Conservation (phyloP, 805 yeast species). For the Wickerhamiella shivajii region DNA sequence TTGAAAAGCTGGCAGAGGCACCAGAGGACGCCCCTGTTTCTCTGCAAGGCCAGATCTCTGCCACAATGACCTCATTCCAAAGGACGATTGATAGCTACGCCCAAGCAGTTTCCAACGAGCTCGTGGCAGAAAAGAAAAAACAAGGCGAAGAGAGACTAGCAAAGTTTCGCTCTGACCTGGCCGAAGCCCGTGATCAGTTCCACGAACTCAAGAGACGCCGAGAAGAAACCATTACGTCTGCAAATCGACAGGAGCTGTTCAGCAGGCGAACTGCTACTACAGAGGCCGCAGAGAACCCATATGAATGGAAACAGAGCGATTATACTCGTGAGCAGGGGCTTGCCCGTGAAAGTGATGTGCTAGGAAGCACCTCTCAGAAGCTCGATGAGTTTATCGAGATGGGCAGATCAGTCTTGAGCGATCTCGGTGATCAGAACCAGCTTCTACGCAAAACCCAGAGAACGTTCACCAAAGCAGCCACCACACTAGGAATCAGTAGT, state of each 20-base stretch:
- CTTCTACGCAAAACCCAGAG: slow-evolving; percentile 47
- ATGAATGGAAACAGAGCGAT: slow-evolving; percentile 11
- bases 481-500: slow-evolving; percentile 74
- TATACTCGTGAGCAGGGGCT: slow-evolving; percentile 43
- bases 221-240: slow-evolving; percentile 36
- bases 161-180: slow-evolving; percentile 34
- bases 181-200: slow-evolving; percentile 36
- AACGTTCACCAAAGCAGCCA: slow-evolving; percentile 50
- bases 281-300: slow-evolving; percentile 22
- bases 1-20: slow-evolving; percentile 42
- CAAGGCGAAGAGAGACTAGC: slow-evolving; percentile 48
- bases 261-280: slow-evolving; percentile 31
- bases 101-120: slow-evolving; percentile 43
- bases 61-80: slow-evolving; percentile 58
- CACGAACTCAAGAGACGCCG: slow-evolving; percentile 40
- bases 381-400: slow-evolving; percentile 80
- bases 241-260: slow-evolving; percentile 38
- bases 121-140: slow-evolving; percentile 36
- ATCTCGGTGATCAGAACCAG: slow-evolving; percentile 72
- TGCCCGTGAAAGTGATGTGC: slow-evolving; percentile 45
- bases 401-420: slow-evolving; percentile 77
- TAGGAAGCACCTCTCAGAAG: slow-evolving; percentile 57
- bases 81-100: slow-evolving; percentile 63
- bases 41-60: slow-evolving; percentile 59
- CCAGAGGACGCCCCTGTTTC: slow-evolving; percentile 60